Conservation (phyloP, 1,284 basidiomycete genomes). For the Porogramme epimiltina region DNA sequence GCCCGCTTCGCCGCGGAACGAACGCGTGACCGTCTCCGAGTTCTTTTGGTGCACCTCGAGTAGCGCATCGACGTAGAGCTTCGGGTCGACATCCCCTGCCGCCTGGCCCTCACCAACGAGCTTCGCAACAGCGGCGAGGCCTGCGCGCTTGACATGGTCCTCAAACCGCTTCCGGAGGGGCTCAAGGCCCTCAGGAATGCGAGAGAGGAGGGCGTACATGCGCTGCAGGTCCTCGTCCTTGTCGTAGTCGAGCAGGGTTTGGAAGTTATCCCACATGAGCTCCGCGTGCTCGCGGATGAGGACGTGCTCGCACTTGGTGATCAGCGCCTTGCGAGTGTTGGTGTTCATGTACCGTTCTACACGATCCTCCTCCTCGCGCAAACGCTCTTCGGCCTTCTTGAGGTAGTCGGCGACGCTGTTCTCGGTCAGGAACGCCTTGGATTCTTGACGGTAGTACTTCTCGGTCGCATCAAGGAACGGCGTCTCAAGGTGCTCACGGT, state of each 20-base stretch:
- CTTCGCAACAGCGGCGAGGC: slow-evolving; percentile 83
- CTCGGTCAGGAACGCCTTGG: slow-evolving; percentile 85
- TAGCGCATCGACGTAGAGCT: slow-evolving; percentile 92
- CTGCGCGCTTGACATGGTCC: slow-evolving; percentile 90
- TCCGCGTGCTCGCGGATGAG: slow-evolving; percentile 89
- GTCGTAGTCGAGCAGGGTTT: slow-evolving; percentile 89
- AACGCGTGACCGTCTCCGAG: slow-evolving; percentile 86
- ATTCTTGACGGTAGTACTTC: slow-evolving; percentile 91
- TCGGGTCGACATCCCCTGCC: slow-evolving; percentile 76
- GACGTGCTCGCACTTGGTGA: slow-evolving; percentile 90
- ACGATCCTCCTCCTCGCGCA: slow-evolving; percentile 94
- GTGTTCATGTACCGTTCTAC: slow-evolving; percentile 95
- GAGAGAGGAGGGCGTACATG: slow-evolving; percentile 92
- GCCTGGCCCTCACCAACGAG: slow-evolving; percentile 63
- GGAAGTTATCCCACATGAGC: slow-evolving; percentile 95
- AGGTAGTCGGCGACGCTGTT: slow-evolving; percentile 97
- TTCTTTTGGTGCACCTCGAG: slow-evolving; percentile 93
- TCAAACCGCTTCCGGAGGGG: slow-evolving; percentile 94
- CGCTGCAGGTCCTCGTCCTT: slow-evolving; percentile 92
- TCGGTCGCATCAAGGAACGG: slow-evolving; percentile 91
- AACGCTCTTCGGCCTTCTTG: slow-evolving; percentile 91
- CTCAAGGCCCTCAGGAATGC: slow-evolving; percentile 90
- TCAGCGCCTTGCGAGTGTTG: slow-evolving; percentile 83
- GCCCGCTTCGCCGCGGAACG: slow-evolving; percentile 93
- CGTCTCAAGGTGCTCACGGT: slow-evolving; percentile 88